phyloP scores from a whole-genome alignment of 345 rosid genomes.

The Euphorbia peplus region DNA sequence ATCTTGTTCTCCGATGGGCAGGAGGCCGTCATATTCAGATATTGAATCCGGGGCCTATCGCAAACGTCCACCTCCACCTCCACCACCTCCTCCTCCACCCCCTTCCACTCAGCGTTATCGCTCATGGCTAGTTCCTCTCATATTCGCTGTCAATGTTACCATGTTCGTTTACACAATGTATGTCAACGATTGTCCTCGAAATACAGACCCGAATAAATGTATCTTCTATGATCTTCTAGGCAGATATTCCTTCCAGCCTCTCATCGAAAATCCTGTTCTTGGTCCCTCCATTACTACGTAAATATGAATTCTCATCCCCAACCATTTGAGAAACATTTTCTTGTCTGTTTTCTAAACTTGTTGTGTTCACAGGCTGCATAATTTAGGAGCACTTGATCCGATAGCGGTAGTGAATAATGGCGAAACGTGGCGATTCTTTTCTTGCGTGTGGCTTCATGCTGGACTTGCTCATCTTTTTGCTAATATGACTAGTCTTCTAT shows the following conservation, averaged over 20 bases:
- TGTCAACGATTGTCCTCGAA: slow-evolving; percentile 58
- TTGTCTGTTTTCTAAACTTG: background rate
- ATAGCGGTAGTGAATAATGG: slow-evolving; percentile 6
- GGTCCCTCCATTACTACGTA: slow-evolving; percentile 75
- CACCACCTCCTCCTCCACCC: slow-evolving; percentile 34
- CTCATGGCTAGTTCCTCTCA: slow-evolving; percentile 68
- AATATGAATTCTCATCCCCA: slow-evolving; percentile 11
- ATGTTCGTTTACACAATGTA: slow-evolving; percentile 59
- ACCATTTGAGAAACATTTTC: background rate
- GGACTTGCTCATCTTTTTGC: slow-evolving; percentile 22
- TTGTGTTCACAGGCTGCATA: slow-evolving; percentile 12
- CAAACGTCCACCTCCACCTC: slow-evolving; percentile 5
- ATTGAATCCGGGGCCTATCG: slow-evolving; percentile 24
- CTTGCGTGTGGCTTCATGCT: slow-evolving; percentile 28
- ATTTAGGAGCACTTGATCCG: slow-evolving; percentile 27
- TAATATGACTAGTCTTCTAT: slow-evolving; percentile 26
- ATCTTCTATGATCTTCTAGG: slow-evolving; percentile 26
- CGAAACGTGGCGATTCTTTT: slow-evolving; percentile 21
- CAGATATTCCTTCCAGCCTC: slow-evolving; percentile 28
- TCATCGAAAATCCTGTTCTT: slow-evolving; percentile 27
- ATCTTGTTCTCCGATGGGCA: slow-evolving; percentile 29
- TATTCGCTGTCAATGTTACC: slow-evolving; percentile 39
- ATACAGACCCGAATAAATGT: slow-evolving; percentile 35
- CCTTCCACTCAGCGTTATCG: slow-evolving; percentile 52
- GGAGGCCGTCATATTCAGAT: slow-evolving; percentile 30